Conservation (phyloP, 2,329 filamentous ascomycete genomes). For the Colletotrichum sp. region DNA sequence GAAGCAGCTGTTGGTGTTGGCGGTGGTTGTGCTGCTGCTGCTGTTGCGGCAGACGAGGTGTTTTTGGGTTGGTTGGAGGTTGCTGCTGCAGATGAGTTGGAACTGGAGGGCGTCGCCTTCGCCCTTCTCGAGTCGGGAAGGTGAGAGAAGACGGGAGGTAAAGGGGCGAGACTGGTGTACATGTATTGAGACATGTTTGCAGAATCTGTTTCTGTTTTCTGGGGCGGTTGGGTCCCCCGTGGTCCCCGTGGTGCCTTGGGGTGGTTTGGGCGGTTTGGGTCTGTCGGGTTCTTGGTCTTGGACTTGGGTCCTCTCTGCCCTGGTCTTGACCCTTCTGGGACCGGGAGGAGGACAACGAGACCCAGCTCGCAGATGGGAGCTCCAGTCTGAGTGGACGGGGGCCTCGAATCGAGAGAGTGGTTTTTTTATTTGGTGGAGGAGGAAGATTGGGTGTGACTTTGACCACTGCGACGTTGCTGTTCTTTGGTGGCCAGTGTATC, state of each 20-base stretch:
- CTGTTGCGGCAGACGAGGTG: background rate
- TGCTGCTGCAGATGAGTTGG: background rate
- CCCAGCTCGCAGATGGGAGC: slow-evolving; percentile 10
- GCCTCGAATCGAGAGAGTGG: background rate
- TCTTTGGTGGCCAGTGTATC: background rate
- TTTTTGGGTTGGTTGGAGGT: background rate
- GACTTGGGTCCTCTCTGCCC: background rate
- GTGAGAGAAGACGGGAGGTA: slow-evolving; percentile 20
- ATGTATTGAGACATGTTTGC: slow-evolving; percentile 24
- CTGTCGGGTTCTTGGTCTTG: background rate
- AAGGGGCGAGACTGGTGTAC: slow-evolving; percentile 22
- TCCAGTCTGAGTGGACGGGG: background rate
- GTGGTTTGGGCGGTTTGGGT: background rate
- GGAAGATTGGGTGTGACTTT: background rate
- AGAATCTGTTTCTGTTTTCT: slow-evolving; percentile 14
- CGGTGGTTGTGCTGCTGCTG: slow-evolving; percentile 28
- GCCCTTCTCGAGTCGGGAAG: slow-evolving; percentile 2
- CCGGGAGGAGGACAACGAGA: slow-evolving; percentile 12
- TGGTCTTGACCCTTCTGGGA: slow-evolving; percentile 5
- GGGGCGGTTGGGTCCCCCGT: background rate
- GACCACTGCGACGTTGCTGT: background rate
- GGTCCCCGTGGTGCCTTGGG: background rate
- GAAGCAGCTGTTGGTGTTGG: slow-evolving; percentile 26
- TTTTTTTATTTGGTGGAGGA: background rate
- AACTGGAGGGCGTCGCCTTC: background rate